Conservation (phyloP, 1,139 yeast genomes). For the Candida sp. region DNA sequence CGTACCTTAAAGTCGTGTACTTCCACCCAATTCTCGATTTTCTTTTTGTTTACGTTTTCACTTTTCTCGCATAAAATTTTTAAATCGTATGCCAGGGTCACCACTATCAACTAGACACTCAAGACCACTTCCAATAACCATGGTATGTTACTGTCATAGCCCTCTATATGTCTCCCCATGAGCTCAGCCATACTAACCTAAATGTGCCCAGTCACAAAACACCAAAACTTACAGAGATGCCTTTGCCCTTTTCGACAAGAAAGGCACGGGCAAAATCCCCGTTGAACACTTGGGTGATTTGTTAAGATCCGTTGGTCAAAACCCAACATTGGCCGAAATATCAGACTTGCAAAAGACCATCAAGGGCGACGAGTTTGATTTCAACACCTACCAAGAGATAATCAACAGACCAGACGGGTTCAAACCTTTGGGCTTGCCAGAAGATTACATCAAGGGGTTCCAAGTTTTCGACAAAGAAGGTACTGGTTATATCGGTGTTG, state of each 20-base stretch:
- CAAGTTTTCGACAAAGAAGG: constrained; percentile 97
- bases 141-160: constrained; percentile 1
- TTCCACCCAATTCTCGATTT: background rate
- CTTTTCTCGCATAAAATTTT: constrained; percentile 1
- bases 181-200: constrained; percentile 10
- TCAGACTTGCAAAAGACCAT: constrained; percentile 66
- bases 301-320: constrained; percentile 96
- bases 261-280: constrained; percentile 95
- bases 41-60: constrained; percentile 5
- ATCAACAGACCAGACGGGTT: constrained; percentile 91
- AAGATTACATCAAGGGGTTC: constrained; percentile 96
- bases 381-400: constrained; percentile 77
- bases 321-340: constrained; percentile 93
- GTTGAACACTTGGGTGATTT: constrained; percentile 89
- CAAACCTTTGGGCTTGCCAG: constrained; percentile 91
- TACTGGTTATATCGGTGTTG: constrained; percentile 96
- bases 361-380: constrained; percentile 59
- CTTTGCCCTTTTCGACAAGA: constrained; percentile 95
- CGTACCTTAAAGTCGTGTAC: background rate
- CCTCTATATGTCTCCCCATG: too few relatives aligned
- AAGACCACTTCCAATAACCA: background rate
- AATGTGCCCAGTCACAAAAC: constrained; percentile 46
- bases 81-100: background rate
- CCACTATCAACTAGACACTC: background rate
- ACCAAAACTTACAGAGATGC: constrained; percentile 93